These are phyloP conservation scores for Cicer arietinum DNA, from an alignment of 306 rosid species.

Conservation along the genomic window DNA sequence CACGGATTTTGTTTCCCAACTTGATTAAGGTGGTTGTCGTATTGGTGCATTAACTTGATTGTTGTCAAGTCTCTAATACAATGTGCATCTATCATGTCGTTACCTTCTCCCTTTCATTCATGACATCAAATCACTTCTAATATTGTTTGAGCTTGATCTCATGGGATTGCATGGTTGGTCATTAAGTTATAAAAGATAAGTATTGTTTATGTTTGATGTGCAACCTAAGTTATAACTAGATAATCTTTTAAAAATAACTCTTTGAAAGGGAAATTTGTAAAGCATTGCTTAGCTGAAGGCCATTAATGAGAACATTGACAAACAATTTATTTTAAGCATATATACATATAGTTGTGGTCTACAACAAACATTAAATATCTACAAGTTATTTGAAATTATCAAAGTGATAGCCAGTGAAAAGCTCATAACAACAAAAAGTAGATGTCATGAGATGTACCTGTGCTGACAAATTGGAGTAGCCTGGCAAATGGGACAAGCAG, in stretches of 20 bases:
- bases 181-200: neutral
- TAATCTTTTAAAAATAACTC: neutral
- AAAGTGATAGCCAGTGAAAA: neutral
- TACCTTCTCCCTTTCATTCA: neutral
- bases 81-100: neutral
- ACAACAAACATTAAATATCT: neutral
- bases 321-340: conserved; percentile 28
- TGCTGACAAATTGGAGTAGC: conserved; percentile 92
- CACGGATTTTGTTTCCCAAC: too few relatives aligned
- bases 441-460: conserved; percentile 59
- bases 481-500: conserved; percentile 80
- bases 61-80: neutral
- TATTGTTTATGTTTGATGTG: neutral
- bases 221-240: neutral
- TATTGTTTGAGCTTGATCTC: neutral
- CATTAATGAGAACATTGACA: neutral
- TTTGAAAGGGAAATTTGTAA: neutral
- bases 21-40: too few relatives aligned
- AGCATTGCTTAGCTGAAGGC: conserved; percentile 18
- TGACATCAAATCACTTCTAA: neutral
- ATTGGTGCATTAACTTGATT: neutral
- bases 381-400: neutral
- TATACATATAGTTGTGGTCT: conserved; percentile 10
- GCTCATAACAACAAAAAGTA: neutral
- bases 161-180: conserved; percentile 1